A percentile compares a stretch with the other conserved stretches of the same genome.
Conservation (phyloP, 768 basidiomycete species). For the Russula foetens region DNA sequence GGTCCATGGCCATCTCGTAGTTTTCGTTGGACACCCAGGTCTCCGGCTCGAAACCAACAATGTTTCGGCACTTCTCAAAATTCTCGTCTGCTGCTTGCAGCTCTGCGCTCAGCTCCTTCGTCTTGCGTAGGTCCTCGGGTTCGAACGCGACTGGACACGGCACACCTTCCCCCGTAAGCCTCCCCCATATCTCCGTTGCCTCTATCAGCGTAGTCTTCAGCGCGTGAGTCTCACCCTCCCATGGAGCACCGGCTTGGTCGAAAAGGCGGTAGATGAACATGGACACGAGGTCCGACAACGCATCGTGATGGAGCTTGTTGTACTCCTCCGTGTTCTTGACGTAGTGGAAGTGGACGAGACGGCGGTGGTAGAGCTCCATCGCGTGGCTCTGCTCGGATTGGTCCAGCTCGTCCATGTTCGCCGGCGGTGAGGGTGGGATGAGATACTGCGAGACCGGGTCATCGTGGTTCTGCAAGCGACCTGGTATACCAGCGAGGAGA, state of each 20-base stretch:
- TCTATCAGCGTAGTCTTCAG: constrained; percentile 41
- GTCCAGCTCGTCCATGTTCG: constrained; percentile 33
- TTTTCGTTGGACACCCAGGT: background rate
- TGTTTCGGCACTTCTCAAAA: background rate
- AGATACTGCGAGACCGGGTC: constrained; percentile 34
- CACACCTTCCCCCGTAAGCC: constrained; percentile 30
- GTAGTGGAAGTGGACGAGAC: constrained; percentile 45
- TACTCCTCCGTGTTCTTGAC: constrained; percentile 34
- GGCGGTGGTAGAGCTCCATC: constrained; percentile 34
- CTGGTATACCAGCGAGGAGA: constrained; percentile 40
- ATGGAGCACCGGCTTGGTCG: constrained; percentile 35
- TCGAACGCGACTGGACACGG: constrained; percentile 43
- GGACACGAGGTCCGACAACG: background rate
- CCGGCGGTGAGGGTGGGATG: constrained; percentile 35
- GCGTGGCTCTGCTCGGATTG: constrained; percentile 29
- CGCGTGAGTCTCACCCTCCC: constrained; percentile 38
- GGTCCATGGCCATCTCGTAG: background rate
- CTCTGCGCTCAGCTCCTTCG: constrained; percentile 29
- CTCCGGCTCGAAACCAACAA: background rate
- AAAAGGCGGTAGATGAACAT: constrained; percentile 37
- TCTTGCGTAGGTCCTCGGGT: constrained; percentile 36
- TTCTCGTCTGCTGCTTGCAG: background rate
- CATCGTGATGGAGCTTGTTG: constrained; percentile 27
- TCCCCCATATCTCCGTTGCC: constrained; percentile 36
- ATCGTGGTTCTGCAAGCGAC: constrained; percentile 39